These are phyloP conservation scores for Acer negundo DNA, from an alignment of 345 rosid genomes.

Conservation along the genomic window DNA sequence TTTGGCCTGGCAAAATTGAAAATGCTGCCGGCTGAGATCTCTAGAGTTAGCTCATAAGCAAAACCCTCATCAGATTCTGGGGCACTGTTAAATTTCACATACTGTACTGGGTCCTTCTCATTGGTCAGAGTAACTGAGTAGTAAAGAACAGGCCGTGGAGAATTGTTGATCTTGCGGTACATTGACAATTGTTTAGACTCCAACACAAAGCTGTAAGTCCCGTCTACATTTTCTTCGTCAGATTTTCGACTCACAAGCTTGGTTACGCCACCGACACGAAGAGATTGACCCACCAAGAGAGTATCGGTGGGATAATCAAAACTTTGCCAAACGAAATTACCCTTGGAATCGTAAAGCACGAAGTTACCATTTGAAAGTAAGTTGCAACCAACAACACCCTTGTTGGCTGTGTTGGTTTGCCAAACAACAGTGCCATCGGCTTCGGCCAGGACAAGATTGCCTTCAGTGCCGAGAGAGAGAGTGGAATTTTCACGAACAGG, in stretches of 20 bases:
- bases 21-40: neutral
- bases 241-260: conserved; percentile 60
- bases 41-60: conserved; percentile 27
- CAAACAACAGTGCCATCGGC: conserved; percentile 58
- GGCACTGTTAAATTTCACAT: conserved; percentile 24
- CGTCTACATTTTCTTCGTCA: conserved; percentile 28
- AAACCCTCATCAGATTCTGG: conserved; percentile 17
- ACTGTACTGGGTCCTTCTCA: conserved; percentile 11
- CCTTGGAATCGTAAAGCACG: conserved; percentile 49
- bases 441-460: conserved; percentile 58
- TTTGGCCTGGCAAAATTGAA: conserved; percentile 27
- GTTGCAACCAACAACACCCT: conserved; percentile 52
- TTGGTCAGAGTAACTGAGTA: neutral
- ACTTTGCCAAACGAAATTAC: conserved; percentile 57
- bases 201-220: conserved; percentile 57
- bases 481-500: conserved; percentile 67
- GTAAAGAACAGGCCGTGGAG: conserved; percentile 35
- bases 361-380: conserved; percentile 59
- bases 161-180: conserved; percentile 33
- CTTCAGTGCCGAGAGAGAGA: conserved; percentile 45
- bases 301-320: conserved; percentile 65
- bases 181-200: conserved; percentile 41
- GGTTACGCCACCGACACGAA: conserved; percentile 27
- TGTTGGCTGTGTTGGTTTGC: conserved; percentile 66
- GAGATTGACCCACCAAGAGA: conserved; percentile 57